Evolutionary conservation across 257 asterid species (phyloP), one percentile per base, ranked within the genome.

Genomic region (Gynochthodes officinalis): DNA sequence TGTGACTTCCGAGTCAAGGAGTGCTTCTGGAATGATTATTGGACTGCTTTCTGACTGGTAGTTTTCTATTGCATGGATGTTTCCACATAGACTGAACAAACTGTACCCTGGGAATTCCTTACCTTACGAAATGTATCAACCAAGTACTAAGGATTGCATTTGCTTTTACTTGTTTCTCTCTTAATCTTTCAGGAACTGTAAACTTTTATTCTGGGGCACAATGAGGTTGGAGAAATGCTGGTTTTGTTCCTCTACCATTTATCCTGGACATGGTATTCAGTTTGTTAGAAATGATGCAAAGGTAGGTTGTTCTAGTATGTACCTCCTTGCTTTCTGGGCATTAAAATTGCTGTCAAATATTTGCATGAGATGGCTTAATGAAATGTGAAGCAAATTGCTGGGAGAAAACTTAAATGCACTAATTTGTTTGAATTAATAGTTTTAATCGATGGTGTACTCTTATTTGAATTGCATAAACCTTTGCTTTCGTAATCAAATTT

Each of bases 141-240:
- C 14, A 57, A 57, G 13, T 57, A 18, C 13, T 12, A 4, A 33
- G 27, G n/a, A n/a, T n/a, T n/a, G n/a, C n/a, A n/a, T 57, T 57
- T 27, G 63, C 9, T 57, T 0, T 2, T 7, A 1, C 7, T 2
- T 25, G 25, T 57, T 5, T 13, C 1, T 57, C 12, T 57, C 14
- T n/a, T n/a, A n/a, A n/a, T 27, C 63, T 57, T 57, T 33, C 21
- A 27, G 63, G 21, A 57, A 28, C 37, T 57, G 27, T 27, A 57
- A 57, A 57, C 63, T 28, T 13, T 3, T 18, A 57, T 28, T 57
- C 21, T 57, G 64, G 13, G 37, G 62, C 73, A 65, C 80, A 68
- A 92, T 92, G 97, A 90, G 98, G 90, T 82, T 92, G 85, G 98
- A 92, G 74, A 92, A 90, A 42, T 92, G 98, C 72, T 92, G 96